phyloP scores from a whole-genome alignment of 2,329 filamentous ascomycete species.

The Pseudogymnoascus sp. region DNA sequence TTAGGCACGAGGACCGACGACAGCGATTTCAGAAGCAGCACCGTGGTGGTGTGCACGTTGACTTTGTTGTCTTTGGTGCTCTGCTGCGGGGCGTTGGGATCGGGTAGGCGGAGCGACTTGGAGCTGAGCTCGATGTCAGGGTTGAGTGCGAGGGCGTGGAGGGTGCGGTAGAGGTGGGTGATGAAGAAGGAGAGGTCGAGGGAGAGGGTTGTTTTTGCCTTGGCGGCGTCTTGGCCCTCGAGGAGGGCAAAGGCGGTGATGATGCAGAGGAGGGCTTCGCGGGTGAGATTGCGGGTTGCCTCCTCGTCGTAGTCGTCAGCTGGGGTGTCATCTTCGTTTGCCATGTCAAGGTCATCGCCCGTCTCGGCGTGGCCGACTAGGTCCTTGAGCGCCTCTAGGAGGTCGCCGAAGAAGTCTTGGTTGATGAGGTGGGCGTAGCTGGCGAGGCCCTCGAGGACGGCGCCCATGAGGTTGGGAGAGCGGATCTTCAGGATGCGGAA shows the following conservation, averaged over 20 bases:
- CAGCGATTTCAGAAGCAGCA: slow-evolving; percentile 80
- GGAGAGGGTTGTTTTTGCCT: slow-evolving; percentile 70
- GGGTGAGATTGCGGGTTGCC: slow-evolving; percentile 61
- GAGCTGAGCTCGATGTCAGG: slow-evolving; percentile 76
- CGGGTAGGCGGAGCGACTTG: slow-evolving; percentile 62
- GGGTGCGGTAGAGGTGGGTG: slow-evolving; percentile 80
- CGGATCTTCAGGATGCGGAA: slow-evolving; percentile 87
- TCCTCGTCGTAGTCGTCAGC: slow-evolving; percentile 39
- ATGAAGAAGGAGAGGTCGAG: slow-evolving; percentile 95
- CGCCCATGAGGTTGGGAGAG: slow-evolving; percentile 82
- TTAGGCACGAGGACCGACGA: slow-evolving; percentile 71
- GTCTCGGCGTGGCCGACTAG: slow-evolving; percentile 69
- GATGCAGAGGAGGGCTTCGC: slow-evolving; percentile 86
- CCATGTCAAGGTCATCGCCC: slow-evolving; percentile 36
- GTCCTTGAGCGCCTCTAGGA: slow-evolving; percentile 89
- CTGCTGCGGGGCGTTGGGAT: slow-evolving; percentile 45
- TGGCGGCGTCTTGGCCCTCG: slow-evolving; percentile 84
- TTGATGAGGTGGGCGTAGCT: slow-evolving; percentile 96
- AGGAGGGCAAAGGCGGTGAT: slow-evolving; percentile 95
- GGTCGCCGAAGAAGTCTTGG: slow-evolving; percentile 95
- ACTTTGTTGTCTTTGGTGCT: slow-evolving; percentile 56
- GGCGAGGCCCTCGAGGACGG: slow-evolving; percentile 85
- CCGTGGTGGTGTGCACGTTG: slow-evolving; percentile 91
- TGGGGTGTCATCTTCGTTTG: slow-evolving; percentile 29
- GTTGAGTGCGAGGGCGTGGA: slow-evolving; percentile 70